Evolutionary conservation across 179 eudicot genomes (phyloP).

Genomic region (Spinacia oleracea): DNA sequence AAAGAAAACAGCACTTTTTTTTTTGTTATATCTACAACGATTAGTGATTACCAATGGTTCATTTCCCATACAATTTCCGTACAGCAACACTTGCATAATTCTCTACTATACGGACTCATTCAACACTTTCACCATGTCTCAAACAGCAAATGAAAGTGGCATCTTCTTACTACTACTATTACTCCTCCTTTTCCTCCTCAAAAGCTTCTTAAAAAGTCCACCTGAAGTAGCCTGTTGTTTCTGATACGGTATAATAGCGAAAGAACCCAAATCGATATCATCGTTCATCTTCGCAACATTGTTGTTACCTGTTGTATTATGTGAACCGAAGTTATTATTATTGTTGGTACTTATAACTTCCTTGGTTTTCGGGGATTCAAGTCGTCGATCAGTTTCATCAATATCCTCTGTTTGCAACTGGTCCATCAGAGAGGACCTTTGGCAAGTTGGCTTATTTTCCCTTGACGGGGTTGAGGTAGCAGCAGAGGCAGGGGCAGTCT

Average conservation of each 20-base stretch:
- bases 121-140: background rate
- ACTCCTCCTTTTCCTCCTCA: constrained; percentile 61
- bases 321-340: constrained; percentile 31
- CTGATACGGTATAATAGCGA: constrained; percentile 61
- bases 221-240: constrained; percentile 36
- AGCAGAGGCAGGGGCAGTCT: constrained; percentile 2
- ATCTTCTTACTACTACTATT: constrained; percentile 43
- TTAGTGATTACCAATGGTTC: background rate
- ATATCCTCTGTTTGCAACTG: constrained; percentile 78
- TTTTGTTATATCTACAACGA: constrained; percentile 5
- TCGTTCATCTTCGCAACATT: background rate
- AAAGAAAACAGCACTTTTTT: background rate
- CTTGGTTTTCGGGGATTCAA: constrained; percentile 44
- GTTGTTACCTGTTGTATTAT: constrained; percentile 3
- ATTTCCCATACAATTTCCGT: background rate
- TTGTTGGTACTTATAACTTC: constrained; percentile 42
- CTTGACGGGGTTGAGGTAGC: constrained; percentile 5
- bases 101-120: background rate
- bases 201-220: constrained; percentile 57
- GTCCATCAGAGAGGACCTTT: constrained; percentile 60
- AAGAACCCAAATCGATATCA: constrained; percentile 29
- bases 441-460: constrained; percentile 23
- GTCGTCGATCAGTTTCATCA: constrained; percentile 31
- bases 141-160: constrained; percentile 32
- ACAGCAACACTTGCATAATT: background rate